Conservation (phyloP, 2,329 filamentous ascomycete genomes). For the Clonostachys rosea region DNA sequence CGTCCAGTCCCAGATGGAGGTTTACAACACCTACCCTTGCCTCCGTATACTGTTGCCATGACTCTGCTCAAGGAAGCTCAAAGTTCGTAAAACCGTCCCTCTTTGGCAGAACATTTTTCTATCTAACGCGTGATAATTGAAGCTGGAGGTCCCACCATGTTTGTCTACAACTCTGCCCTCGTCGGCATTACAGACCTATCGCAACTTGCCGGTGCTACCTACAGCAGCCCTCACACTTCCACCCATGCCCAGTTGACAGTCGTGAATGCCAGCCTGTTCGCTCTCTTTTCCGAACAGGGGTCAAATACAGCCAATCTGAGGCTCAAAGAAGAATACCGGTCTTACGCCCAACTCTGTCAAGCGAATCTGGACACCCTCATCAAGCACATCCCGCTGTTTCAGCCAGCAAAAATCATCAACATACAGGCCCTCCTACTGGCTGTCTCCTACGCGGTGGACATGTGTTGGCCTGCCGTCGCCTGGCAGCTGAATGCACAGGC, state of each 20-base stretch:
- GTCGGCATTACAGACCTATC: conserved; percentile 42
- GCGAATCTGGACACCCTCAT: conserved; percentile 45
- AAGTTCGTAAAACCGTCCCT: neutral
- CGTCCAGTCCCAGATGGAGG: conserved; percentile 38
- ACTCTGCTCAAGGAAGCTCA: conserved; percentile 37
- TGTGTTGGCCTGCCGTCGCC: conserved; percentile 56
- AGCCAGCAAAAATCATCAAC: conserved; percentile 48
- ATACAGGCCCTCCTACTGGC: conserved; percentile 54
- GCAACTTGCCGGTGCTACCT: conserved; percentile 41
- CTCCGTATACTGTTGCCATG: conserved; percentile 45
- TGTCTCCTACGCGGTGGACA: conserved; percentile 54
- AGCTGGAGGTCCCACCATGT: conserved; percentile 37
- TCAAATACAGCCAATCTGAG: conserved; percentile 23
- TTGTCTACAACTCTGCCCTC: conserved; percentile 44
- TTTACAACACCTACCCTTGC: conserved; percentile 46
- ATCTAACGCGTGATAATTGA: neutral
- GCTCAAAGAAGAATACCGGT: conserved; percentile 25
- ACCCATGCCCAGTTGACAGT: conserved; percentile 45
- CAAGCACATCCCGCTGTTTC: conserved; percentile 47
- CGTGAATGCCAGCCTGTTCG: conserved; percentile 43
- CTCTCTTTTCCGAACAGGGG: conserved; percentile 41
- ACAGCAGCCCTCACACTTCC: conserved; percentile 46
- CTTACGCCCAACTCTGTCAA: conserved; percentile 33
- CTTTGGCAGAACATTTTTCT: neutral
- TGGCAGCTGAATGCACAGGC: conserved; percentile 59